Conservation (phyloP, 805 yeast genomes). For the Dipodascus geniculatus region DNA sequence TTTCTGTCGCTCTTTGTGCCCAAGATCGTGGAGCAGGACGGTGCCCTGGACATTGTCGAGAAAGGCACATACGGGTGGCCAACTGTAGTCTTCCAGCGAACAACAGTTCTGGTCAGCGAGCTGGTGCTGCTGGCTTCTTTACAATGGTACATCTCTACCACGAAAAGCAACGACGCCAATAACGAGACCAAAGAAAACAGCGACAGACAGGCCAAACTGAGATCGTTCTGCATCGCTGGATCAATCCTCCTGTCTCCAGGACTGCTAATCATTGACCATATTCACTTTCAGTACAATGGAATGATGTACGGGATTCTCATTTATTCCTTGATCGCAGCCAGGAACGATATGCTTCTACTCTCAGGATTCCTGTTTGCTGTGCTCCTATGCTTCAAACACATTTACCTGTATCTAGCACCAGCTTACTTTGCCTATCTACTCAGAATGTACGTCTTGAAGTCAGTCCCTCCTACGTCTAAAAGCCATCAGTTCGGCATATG, state of each 20-base stretch:
- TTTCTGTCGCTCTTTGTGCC: conserved; percentile 63
- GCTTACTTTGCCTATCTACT: conserved; percentile 76
- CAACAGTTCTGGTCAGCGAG: conserved; percentile 72
- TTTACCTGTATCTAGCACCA: conserved; percentile 86
- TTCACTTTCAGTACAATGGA: conserved; percentile 95
- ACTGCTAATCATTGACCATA: conserved; percentile 79
- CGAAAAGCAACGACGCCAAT: conserved; percentile 9
- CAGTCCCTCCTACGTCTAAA: conserved; percentile 12
- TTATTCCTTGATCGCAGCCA: conserved; percentile 61
- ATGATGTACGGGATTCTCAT: conserved; percentile 79
- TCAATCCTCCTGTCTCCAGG: conserved; percentile 85
- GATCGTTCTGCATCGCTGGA: conserved; percentile 65
- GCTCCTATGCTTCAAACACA: conserved; percentile 87
- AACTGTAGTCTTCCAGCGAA: conserved; percentile 73
- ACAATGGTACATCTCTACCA: conserved; percentile 49
- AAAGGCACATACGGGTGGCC: conserved; percentile 62
- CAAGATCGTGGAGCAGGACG: conserved; percentile 47
- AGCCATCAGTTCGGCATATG: conserved; percentile 38
- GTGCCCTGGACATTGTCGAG: conserved; percentile 59
- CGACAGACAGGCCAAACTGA: conserved; percentile 23
- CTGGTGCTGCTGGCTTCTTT: conserved; percentile 54
- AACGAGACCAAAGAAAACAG: conserved; percentile 3
- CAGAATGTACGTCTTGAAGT: conserved; percentile 50
- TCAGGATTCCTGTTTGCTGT: conserved; percentile 56
- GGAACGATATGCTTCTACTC: conserved; percentile 40